Conservation (phyloP, 2,329 filamentous ascomycete species). For the Lachnellula willkommii region DNA sequence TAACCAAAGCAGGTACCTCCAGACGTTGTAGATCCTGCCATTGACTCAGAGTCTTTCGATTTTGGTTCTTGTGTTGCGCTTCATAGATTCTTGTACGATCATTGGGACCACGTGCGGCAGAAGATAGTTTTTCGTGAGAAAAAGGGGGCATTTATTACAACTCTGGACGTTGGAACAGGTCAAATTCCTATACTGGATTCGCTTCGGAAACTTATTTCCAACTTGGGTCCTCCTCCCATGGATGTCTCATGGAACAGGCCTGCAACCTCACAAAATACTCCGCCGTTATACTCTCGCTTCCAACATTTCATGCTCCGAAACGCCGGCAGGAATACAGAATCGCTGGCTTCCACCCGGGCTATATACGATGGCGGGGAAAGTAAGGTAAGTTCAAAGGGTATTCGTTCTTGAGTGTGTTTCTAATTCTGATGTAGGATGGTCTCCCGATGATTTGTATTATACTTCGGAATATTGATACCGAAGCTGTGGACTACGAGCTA, state of each 20-base stretch:
- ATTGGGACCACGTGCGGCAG: constrained; percentile 65
- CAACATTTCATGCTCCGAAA: constrained; percentile 70
- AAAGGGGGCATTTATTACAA: constrained; percentile 50
- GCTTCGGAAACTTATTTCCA: constrained; percentile 57
- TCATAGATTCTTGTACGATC: constrained; percentile 64
- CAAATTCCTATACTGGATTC: constrained; percentile 55
- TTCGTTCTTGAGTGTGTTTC: neutral
- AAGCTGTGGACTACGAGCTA: constrained; percentile 60
- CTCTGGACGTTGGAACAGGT: constrained; percentile 47
- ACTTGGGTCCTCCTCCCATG: constrained; percentile 61
- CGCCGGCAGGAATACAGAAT: constrained; percentile 60
- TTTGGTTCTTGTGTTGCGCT: constrained; percentile 67
- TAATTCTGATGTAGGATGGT: constrained; percentile 46
- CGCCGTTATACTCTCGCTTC: constrained; percentile 61
- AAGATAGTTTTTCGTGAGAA: constrained; percentile 56
- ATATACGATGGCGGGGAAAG: constrained; percentile 68
- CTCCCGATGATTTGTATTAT: constrained; percentile 65
- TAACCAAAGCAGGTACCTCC: constrained; percentile 40
- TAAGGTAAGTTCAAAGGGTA: constrained; percentile 41
- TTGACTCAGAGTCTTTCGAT: constrained; percentile 52
- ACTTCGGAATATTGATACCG: constrained; percentile 60
- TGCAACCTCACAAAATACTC: constrained; percentile 57
- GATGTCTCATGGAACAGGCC: constrained; percentile 66
- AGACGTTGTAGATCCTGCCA: constrained; percentile 39
- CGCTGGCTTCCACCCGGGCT: constrained; percentile 57